Percentiles rank a stretch among this genome's conserved stretches.
Evolutionary conservation across 1,139 yeast species (phyloP).

Genomic region (Blastobotrys buckinghamii): DNA sequence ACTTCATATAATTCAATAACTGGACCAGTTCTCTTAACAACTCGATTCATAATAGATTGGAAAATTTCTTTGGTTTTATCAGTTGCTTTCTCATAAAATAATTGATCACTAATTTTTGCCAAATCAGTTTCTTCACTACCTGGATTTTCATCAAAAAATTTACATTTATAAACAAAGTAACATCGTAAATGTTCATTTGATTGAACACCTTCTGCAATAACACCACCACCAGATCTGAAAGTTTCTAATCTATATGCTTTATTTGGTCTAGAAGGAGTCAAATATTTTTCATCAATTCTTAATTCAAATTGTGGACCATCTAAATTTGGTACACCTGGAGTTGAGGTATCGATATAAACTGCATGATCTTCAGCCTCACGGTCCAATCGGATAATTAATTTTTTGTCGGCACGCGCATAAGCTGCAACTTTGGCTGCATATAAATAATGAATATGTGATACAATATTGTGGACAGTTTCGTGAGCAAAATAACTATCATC

Average conservation of each 20-base stretch:
- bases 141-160: conserved; percentile 41
- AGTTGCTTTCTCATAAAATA: conserved; percentile 76
- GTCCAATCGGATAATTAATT: conserved; percentile 64
- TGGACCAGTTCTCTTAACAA: conserved; percentile 79
- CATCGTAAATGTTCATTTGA: conserved; percentile 56
- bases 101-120: conserved; percentile 66
- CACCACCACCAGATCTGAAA: conserved; percentile 49
- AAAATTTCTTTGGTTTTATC: conserved; percentile 73
- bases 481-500: conserved; percentile 87
- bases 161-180: conserved; percentile 80
- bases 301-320: conserved; percentile 40
- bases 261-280: conserved; percentile 51
- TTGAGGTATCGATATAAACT: conserved; percentile 76
- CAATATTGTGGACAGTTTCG: conserved; percentile 74
- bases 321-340: conserved; percentile 36
- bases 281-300: conserved; percentile 73
- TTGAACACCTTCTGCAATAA: conserved; percentile 20
- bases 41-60: conserved; percentile 64
- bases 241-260: conserved; percentile 71
- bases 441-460: conserved; percentile 74
- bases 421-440: conserved; percentile 94
- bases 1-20: conserved; percentile 83
- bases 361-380: conserved; percentile 83
- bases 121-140: conserved; percentile 45
- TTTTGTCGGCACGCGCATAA: conserved; percentile 51